phyloP scores from a whole-genome alignment of 1,284 basidiomycete species.

The Megacollybia platyphylla region DNA sequence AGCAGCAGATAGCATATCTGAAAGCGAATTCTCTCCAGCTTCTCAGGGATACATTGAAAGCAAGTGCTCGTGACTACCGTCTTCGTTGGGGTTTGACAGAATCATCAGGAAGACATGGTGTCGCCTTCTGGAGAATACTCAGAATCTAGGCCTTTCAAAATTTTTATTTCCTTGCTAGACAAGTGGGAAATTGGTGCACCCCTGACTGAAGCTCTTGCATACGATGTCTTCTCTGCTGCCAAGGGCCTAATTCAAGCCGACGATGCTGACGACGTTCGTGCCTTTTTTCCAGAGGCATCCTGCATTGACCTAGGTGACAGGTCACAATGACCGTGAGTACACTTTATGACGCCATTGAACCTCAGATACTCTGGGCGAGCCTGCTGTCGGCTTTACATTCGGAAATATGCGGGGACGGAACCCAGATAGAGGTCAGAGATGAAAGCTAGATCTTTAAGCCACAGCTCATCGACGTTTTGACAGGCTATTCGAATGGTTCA shows the following conservation, averaged over 20 bases:
- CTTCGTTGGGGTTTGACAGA: constrained; percentile 4
- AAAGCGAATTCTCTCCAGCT: constrained; percentile 57
- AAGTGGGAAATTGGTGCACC: constrained; percentile 92
- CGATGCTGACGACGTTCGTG: constrained; percentile 36
- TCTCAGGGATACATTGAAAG: constrained; percentile 56
- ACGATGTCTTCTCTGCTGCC: constrained; percentile 71
- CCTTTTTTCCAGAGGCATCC: not conserved
- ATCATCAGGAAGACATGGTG: constrained; percentile 58
- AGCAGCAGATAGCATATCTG: constrained; percentile 64
- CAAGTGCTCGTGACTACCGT: constrained; percentile 16
- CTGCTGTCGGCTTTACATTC: constrained; percentile 44
- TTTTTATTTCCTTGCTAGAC: constrained; percentile 90
- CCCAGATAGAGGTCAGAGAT: constrained; percentile 30
- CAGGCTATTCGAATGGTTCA: constrained; percentile 50
- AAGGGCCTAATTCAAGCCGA: constrained; percentile 46
- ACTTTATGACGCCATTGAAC: constrained; percentile 89
- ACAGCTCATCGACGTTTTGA: not conserved
- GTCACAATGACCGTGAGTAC: constrained; percentile 78
- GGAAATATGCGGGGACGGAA: constrained; percentile 33
- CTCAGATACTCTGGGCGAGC: constrained; percentile 76
- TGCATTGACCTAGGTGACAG: constrained; percentile 21
- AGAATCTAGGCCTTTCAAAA: constrained; percentile 83
- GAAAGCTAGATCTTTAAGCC: not conserved
- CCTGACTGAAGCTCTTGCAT: constrained; percentile 67
- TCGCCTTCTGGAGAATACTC: constrained; percentile 56